phyloP scores from a whole-genome alignment of 2,329 filamentous ascomycete species.

The Decorospora gaudefroyi region DNA sequence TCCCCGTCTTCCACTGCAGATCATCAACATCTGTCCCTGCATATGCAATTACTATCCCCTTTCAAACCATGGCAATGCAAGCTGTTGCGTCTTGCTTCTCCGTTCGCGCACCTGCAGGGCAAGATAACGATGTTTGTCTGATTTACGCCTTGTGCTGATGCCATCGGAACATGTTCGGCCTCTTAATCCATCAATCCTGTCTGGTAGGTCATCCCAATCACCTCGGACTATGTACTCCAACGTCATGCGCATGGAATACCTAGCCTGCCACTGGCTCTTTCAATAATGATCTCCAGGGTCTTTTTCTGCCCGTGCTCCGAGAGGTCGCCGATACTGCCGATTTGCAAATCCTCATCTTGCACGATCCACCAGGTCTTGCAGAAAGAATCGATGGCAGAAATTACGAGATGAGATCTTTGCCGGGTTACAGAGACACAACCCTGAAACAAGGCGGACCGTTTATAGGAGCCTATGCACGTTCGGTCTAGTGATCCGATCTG shows the following conservation, averaged over 20 bases:
- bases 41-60: conserved; percentile 16
- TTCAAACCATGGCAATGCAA: conserved; percentile 7
- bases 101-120: conserved; percentile 10
- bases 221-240: conserved; percentile 9
- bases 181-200: neutral
- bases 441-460: conserved; percentile 12
- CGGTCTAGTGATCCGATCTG: conserved; percentile 20
- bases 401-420: conserved; percentile 13
- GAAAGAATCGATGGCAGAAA: conserved; percentile 10
- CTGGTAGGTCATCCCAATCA: neutral
- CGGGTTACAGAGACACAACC: conserved; percentile 11
- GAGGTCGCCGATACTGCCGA: conserved; percentile 5
- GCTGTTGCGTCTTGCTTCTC: conserved; percentile 6
- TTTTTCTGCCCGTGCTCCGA: conserved; percentile 9
- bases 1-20: neutral
- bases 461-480: conserved; percentile 17
- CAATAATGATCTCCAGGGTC: conserved; percentile 23
- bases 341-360: conserved; percentile 10
- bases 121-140: conserved; percentile 5
- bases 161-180: conserved; percentile 18
- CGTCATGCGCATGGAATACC: conserved; percentile 23
- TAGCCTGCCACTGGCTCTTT: conserved; percentile 15
- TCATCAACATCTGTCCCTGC: conserved; percentile 9
- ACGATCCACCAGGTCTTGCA: conserved; percentile 18
- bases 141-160: conserved; percentile 5